These are phyloP conservation scores for Nigrograna mackinnonii DNA, from an alignment of 2,329 filamentous ascomycete genomes.

Conservation along the genomic window DNA sequence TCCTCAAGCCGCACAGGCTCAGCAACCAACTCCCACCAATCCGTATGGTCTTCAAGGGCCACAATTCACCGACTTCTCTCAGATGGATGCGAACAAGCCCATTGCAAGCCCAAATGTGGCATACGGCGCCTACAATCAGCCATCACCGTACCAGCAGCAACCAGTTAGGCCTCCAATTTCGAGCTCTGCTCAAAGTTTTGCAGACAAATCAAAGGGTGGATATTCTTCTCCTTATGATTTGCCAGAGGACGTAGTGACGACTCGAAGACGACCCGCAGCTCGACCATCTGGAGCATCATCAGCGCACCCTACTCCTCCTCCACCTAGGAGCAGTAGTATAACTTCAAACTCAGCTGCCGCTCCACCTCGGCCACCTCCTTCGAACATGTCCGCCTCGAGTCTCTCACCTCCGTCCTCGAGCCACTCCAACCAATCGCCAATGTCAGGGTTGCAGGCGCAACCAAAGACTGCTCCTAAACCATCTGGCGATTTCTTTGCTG, in stretches of 20 bases:
- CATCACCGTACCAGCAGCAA: slow-evolving; percentile 25
- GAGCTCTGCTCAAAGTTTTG: slow-evolving; percentile 73
- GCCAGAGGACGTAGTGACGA: slow-evolving; percentile 82
- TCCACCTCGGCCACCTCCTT: slow-evolving; percentile 24
- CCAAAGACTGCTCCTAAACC: slow-evolving; percentile 30
- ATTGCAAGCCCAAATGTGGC: slow-evolving; percentile 19
- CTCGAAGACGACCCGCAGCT: slow-evolving; percentile 58
- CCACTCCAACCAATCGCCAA: slow-evolving; percentile 37
- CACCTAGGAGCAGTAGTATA: slow-evolving; percentile 67
- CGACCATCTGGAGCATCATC: slow-evolving; percentile 22
- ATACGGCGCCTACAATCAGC: slow-evolving; percentile 36
- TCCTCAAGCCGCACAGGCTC: slow-evolving; percentile 32
- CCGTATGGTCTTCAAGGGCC: slow-evolving; percentile 57
- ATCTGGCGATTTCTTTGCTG: slow-evolving; percentile 52
- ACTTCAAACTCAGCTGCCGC: slow-evolving; percentile 29
- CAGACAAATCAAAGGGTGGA: slow-evolving; percentile 84
- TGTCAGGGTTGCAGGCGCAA: slow-evolving; percentile 30
- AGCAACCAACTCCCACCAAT: slow-evolving; percentile 36
- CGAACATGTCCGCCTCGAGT: slow-evolving; percentile 36
- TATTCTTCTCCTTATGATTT: slow-evolving; percentile 96
- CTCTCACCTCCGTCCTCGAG: slow-evolving; percentile 46
- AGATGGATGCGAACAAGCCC: slow-evolving; percentile 27
- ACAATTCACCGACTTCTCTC: slow-evolving; percentile 52
- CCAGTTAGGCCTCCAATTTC: slow-evolving; percentile 56
- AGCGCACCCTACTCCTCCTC: slow-evolving; percentile 45